Evolutionary conservation across 495 filamentous ascomycete species (phyloP), one percentile per base, ranked within the genome.

Genomic region (Daldinia vernicosa): DNA sequence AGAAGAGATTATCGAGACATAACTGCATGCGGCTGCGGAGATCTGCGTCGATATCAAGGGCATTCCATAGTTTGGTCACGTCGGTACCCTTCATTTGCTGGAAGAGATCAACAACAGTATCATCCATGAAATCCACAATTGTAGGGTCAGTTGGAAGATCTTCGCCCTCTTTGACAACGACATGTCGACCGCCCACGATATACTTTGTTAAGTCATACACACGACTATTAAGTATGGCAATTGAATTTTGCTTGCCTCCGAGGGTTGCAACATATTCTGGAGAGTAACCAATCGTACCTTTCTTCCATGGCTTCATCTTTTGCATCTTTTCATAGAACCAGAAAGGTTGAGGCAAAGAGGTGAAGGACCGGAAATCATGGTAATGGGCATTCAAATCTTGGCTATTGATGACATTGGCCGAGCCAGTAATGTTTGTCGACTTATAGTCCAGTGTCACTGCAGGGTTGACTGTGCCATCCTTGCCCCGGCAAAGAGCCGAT

Each of bases 171-270:
- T 81, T 84, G 32, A 83, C 89, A 60, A 85, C 75, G 12, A 90
- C 81, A 57, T 83, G 79, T 14, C 93, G 91, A 56, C 94, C 94
- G 59, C 94, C 94, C 45, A 86, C 80, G 32, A 92, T 78, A 77
- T 99, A 99, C 52, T 87, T 85, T 8, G 94, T 97, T 78, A 99
- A 83, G 76, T 99, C 96, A 78, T 98, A 99, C 43, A 99, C 90
- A 51, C 88, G 85, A 52, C 85, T 84, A 70, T 95, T 85, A 63
- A 99, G 88, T 70, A 93, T 95, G 17, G 87, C 94, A 65, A 99
- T 91, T 61, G 89, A 80, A 60, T 85, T 81, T 66, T 86, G 80
- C 79, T 91, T 89, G 27, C 76, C 75, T 14, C 89, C 91, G 37
- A 97, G 82, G 1, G 87, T 90, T 50, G 84, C 83, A 67, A 99